A percentile compares a stretch with the other conserved stretches of the same genome.
Evolutionary conservation across 164 flowering plant species (phyloP).

Genomic region (Echeveria elegans): DNA sequence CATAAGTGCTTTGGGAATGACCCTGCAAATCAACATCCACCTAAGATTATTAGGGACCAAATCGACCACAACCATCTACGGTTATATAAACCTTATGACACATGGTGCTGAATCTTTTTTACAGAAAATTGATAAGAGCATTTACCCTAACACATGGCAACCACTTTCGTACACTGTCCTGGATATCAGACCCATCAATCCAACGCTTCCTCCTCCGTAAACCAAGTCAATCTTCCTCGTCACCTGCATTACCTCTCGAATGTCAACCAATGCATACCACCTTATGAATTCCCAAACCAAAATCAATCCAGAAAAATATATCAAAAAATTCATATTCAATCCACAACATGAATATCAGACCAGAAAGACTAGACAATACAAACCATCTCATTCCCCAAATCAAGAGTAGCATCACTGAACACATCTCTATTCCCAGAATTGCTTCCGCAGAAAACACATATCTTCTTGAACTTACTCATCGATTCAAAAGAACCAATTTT

Average conservation of each 20-base stretch:
- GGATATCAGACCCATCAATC: constrained; percentile 87
- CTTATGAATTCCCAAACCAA: not conserved
- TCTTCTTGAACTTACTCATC: constrained; percentile 32
- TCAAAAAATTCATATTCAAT: not conserved
- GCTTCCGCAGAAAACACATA: constrained; percentile 79
- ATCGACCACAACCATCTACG: too few relatives aligned
- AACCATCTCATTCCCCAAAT: constrained; percentile 67
- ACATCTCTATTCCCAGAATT: constrained; percentile 49
- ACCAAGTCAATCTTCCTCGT: constrained; percentile 78
- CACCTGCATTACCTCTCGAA: constrained; percentile 49
- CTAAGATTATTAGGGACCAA: constrained; percentile 6
- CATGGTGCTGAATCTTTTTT: not conserved
- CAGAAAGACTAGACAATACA: constrained; percentile 7
- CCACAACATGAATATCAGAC: not conserved
- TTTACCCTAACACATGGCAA: constrained; percentile 87
- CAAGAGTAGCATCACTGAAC: constrained; percentile 66
- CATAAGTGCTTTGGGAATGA: constrained; percentile 85
- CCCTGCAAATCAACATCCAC: constrained; percentile 39
- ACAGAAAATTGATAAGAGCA: not conserved
- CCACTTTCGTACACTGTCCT: constrained; percentile 65
- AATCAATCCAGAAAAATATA: not conserved
- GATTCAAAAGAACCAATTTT: constrained; percentile 4
- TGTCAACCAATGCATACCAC: too few relatives aligned
- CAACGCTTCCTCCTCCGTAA: constrained; percentile 96
- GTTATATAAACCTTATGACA: too few relatives aligned